A percentile compares a stretch with the other conserved stretches of the same genome.
phyloP scores from a whole-genome alignment of 2,329 filamentous ascomycete species.

The Aureobasidium sp. region DNA sequence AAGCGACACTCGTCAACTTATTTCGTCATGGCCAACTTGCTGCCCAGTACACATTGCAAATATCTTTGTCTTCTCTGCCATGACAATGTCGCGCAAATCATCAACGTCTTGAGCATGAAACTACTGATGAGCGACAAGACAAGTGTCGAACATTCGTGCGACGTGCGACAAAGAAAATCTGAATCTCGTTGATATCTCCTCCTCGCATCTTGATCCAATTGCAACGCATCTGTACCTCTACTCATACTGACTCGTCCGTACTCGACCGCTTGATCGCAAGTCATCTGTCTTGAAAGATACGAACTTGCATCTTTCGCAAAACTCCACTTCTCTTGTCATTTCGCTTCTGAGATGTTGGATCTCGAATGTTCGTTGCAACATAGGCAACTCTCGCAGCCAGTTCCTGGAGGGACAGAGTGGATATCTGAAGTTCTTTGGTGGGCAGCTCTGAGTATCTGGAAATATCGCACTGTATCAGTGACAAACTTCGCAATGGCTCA shows the following conservation, averaged over 20 bases:
- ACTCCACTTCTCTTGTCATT: background rate
- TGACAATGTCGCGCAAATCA: background rate
- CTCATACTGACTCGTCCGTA: background rate
- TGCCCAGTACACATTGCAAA: background rate
- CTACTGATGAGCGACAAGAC: background rate
- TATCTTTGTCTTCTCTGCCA: background rate
- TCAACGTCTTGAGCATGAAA: background rate
- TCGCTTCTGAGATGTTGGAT: background rate
- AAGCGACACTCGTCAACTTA: background rate
- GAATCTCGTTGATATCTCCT: background rate
- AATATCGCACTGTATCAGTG: no score
- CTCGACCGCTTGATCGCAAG: background rate
- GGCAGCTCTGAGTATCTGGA: no score
- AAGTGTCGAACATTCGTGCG: background rate
- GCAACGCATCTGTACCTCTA: background rate
- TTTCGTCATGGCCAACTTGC: background rate
- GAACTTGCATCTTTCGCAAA: background rate
- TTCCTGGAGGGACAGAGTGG: no score
- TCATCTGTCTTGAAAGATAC: background rate
- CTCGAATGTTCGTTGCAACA: background rate
- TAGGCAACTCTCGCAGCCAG: background rate
- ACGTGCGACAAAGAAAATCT: background rate
- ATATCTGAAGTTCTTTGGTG: no score
- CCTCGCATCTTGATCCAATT: background rate
- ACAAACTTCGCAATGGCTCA: no score